A percentile compares a stretch with the other conserved stretches of the same genome.
phyloP scores from a whole-genome alignment of 139 green algal species.

The Chlamydomonas urium region DNA sequence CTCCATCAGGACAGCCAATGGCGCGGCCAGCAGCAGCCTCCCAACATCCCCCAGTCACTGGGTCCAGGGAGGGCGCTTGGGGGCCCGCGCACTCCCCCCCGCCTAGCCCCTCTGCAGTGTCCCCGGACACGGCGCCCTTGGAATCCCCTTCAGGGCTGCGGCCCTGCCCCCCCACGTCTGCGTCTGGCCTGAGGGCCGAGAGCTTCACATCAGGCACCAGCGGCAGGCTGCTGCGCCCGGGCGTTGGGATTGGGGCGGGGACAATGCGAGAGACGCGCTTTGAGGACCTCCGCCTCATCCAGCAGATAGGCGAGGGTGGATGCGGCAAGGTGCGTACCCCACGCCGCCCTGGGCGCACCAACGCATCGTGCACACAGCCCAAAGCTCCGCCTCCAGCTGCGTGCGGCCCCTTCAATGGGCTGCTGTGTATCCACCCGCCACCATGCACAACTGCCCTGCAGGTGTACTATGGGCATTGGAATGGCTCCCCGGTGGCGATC shows the following conservation, averaged over 20 bases:
- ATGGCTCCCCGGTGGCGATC: slow-evolving; percentile 44
- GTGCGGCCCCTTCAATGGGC: too few relatives aligned
- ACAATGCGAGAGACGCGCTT: slow-evolving; percentile 6
- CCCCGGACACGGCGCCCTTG: not conserved
- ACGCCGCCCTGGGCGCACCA: not conserved
- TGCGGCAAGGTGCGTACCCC: slow-evolving; percentile 48
- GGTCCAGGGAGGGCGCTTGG: not conserved
- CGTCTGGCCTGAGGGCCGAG: too few relatives aligned
- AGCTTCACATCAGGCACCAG: not conserved
- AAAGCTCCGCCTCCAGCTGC: too few relatives aligned
- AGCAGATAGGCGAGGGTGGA: slow-evolving; percentile 55
- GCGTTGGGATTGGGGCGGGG: not conserved
- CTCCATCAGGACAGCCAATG: too few relatives aligned
- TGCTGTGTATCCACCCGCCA: too few relatives aligned
- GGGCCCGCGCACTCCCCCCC: not conserved
- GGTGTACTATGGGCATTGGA: slow-evolving; percentile 58
- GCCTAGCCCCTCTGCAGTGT: not conserved
- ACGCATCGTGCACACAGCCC: not conserved
- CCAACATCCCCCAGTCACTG: not conserved
- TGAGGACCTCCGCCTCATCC: slow-evolving; percentile 43
- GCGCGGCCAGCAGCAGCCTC: too few relatives aligned
- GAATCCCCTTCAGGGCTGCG: not conserved
- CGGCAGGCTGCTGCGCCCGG: not conserved
- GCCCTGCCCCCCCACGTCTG: too few relatives aligned
- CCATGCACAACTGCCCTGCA: slow-evolving; percentile 8